phyloP scores from a whole-genome alignment of 169 alveolate species.

The Besnoitia besnoiti region DNA sequence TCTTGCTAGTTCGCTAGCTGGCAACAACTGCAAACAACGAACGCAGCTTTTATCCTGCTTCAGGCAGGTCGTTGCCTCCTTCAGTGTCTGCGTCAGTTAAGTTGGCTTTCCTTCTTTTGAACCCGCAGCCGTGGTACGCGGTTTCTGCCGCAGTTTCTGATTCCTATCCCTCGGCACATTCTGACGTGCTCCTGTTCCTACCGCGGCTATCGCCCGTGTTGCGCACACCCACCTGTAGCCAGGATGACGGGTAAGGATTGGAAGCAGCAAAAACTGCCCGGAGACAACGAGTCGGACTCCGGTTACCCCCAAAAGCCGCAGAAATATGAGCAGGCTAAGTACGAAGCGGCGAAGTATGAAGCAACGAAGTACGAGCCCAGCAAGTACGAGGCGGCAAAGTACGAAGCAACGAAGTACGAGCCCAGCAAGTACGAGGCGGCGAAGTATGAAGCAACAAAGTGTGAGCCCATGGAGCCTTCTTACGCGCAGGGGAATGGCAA shows the following conservation, averaged over 20 bases:
- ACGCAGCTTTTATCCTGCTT: neutral
- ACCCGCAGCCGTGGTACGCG: neutral
- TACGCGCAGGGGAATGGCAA: neutral
- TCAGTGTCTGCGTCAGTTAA: neutral
- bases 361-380: too few species aligned
- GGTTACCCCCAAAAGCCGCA: constrained; percentile 1
- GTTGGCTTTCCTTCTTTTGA: neutral
- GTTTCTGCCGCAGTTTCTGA: neutral
- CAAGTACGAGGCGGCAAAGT: too few species aligned
- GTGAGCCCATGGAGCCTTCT: too few species aligned
- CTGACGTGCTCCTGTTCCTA: neutral
- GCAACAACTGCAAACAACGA: neutral
- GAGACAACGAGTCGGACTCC: neutral
- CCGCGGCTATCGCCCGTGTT: neutral
- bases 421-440: neutral
- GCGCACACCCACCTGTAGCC: neutral
- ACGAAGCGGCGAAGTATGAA: neutral
- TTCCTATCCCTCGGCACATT: too few species aligned
- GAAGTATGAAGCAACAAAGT: too few species aligned
- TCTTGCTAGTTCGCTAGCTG: neutral
- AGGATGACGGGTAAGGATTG: neutral
- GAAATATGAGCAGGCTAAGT: neutral
- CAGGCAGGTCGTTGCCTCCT: neutral
- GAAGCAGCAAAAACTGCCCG: neutral
- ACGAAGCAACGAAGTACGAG: neutral